Percentiles rank a stretch among this genome's conserved stretches.
Conservation (phyloP, 805 yeast genomes). For the Ogataea angusta region DNA sequence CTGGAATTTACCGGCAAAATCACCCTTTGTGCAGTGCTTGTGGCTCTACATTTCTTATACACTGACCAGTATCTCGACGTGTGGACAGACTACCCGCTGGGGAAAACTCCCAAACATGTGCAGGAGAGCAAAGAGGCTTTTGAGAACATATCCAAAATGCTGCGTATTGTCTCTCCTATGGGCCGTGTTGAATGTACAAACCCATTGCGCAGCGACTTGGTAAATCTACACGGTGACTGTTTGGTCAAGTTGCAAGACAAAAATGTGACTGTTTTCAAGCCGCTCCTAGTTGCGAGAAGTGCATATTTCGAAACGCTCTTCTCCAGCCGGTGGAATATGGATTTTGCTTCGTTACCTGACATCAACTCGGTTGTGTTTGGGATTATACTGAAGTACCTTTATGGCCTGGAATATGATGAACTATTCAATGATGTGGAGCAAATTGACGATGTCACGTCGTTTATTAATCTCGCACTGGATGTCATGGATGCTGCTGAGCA, state of each 20-base stretch:
- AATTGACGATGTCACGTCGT: slow-evolving; percentile 33
- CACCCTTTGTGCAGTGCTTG: slow-evolving; percentile 29
- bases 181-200: slow-evolving; percentile 26
- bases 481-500: slow-evolving; percentile 62
- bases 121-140: slow-evolving; percentile 32
- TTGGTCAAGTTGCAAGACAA: slow-evolving; percentile 46
- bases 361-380: slow-evolving; percentile 42
- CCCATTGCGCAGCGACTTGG: slow-evolving; percentile 19
- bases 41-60: slow-evolving; percentile 48
- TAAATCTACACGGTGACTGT: slow-evolving; percentile 24
- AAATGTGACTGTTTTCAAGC: slow-evolving; percentile 44
- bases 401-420: slow-evolving; percentile 47
- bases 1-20: slow-evolving; percentile 24
- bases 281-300: slow-evolving; percentile 53
- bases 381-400: slow-evolving; percentile 50
- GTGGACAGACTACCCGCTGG: slow-evolving; percentile 41
- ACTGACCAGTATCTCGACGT: slow-evolving; percentile 43
- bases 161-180: slow-evolving; percentile 27
- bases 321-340: slow-evolving; percentile 50
- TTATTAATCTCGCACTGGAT: slow-evolving; percentile 53
- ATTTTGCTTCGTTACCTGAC: slow-evolving; percentile 35
- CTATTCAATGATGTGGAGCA: slow-evolving; percentile 36
- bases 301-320: slow-evolving; percentile 61
- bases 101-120: slow-evolving; percentile 31
- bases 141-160: slow-evolving; percentile 23